These are phyloP conservation scores for Aspergillus thermomutatus DNA, from an alignment of 2,329 filamentous ascomycete species.

Conservation along the genomic window DNA sequence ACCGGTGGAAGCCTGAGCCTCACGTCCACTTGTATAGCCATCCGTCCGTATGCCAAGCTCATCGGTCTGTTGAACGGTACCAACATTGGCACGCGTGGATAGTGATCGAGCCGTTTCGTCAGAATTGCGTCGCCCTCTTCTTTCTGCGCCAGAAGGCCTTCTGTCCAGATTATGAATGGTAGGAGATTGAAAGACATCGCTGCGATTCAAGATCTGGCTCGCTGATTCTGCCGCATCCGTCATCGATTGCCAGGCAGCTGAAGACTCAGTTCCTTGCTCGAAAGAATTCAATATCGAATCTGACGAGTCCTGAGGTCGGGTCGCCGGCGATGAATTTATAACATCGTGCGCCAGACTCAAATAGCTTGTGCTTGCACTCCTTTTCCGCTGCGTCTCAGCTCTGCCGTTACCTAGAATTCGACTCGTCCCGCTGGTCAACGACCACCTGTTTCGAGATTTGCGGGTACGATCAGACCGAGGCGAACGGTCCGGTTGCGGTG, in stretches of 20 bases:
- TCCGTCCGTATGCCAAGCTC: not conserved
- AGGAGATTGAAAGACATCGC: conserved; percentile 82
- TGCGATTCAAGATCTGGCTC: conserved; percentile 83
- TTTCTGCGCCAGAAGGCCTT: conserved; percentile 25
- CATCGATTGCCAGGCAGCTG: conserved; percentile 63
- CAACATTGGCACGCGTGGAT: conserved; percentile 22
- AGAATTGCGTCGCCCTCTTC: conserved; percentile 28
- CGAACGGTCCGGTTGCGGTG: conserved; percentile 13
- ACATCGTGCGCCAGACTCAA: conserved; percentile 51
- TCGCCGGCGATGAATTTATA: conserved; percentile 49
- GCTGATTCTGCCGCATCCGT: conserved; percentile 76
- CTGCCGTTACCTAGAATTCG: conserved; percentile 10
- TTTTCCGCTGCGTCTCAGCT: conserved; percentile 31
- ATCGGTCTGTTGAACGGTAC: conserved; percentile 5
- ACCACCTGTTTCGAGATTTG: conserved; percentile 18
- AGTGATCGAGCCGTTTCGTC: conserved; percentile 33
- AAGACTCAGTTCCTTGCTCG: conserved; percentile 72
- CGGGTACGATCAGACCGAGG: conserved; percentile 15
- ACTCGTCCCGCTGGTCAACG: conserved; percentile 16
- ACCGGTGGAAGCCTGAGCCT: conserved; percentile 14
- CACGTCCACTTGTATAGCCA: conserved; percentile 9
- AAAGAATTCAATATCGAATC: conserved; percentile 74
- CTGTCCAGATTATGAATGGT: conserved; percentile 51
- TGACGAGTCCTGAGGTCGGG: conserved; percentile 60
- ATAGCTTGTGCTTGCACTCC: conserved; percentile 62